Evolutionary conservation across 352 stramenopile genomes (phyloP).

Genomic region (Phytophthora cajani): DNA sequence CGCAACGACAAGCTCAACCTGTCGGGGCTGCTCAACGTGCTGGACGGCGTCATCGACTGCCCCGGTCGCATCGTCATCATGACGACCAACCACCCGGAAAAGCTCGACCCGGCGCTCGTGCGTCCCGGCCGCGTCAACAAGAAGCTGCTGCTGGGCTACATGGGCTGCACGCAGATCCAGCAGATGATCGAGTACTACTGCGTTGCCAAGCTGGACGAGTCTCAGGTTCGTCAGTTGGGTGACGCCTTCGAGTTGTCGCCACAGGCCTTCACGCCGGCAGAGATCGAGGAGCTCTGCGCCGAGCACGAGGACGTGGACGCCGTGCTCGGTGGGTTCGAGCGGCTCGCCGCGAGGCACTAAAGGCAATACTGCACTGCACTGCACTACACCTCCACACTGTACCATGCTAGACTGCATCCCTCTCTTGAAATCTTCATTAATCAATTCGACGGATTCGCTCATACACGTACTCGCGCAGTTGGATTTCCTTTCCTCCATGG

Average conservation of each 20-base stretch:
- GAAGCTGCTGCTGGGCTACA: constrained; percentile 78
- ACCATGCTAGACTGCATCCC: constrained; percentile 19
- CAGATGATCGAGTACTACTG: constrained; percentile 80
- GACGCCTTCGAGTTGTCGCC: constrained; percentile 23
- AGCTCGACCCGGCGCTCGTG: constrained; percentile 90
- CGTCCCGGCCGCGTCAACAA: constrained; percentile 90
- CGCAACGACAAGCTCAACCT: constrained; percentile 70
- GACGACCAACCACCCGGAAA: constrained; percentile 93
- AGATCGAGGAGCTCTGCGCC: constrained; percentile 65
- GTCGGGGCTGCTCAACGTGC: constrained; percentile 85
- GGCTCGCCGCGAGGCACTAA: constrained; percentile 15
- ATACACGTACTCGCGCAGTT: not conserved
- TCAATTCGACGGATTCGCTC: constrained; percentile 1
- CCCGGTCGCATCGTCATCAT: constrained; percentile 92
- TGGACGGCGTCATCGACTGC: constrained; percentile 91
- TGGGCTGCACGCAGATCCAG: constrained; percentile 46
- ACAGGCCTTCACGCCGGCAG: constrained; percentile 49
- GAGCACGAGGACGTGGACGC: constrained; percentile 49
- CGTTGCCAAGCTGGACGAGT: constrained; percentile 28
- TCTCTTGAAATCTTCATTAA: not conserved
- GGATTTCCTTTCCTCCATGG: not conserved
- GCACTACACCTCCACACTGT: constrained; percentile 1
- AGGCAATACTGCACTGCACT: not conserved
- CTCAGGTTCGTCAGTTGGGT: constrained; percentile 10
- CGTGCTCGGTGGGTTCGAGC: constrained; percentile 46